phyloP scores from a whole-genome alignment of 1,139 yeast genomes.

The Suhomyces guaymorum region DNA sequence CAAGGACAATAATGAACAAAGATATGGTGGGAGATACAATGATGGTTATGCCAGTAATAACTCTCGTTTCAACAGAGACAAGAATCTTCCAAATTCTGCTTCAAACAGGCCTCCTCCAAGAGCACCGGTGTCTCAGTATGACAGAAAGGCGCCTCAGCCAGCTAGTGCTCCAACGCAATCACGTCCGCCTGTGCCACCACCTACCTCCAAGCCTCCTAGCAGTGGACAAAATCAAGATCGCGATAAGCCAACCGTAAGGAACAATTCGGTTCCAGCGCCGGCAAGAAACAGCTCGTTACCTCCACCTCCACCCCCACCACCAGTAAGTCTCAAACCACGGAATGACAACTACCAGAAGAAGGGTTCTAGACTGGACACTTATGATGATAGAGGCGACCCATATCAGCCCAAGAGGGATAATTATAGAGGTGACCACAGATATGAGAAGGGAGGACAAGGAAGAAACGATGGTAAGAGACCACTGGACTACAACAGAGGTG shows the following conservation, averaged over 20 bases:
- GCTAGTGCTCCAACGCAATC: too few species aligned
- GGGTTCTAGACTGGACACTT: conserved; percentile 2
- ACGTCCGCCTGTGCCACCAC: conserved; percentile 9
- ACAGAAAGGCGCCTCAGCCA: too few species aligned
- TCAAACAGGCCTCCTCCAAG: conserved; percentile 5
- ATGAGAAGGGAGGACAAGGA: conserved; percentile 8
- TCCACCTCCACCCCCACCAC: conserved; percentile 29
- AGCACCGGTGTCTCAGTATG: conserved; percentile 4
- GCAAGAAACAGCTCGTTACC: conserved; percentile 16
- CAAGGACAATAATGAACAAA: conserved; percentile 5
- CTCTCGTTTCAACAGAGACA: conserved; percentile 6
- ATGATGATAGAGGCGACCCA: conserved; percentile 10
- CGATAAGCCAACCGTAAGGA: too few species aligned
- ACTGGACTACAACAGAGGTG: conserved; percentile 29
- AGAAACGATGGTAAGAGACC: conserved; percentile 32
- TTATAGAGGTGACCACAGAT: conserved; percentile 11
- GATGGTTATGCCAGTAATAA: conserved; percentile 5
- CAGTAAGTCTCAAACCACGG: conserved; percentile 17
- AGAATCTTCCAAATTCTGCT: conserved; percentile 1
- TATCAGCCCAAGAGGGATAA: conserved; percentile 10
- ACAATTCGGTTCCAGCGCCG: too few species aligned
- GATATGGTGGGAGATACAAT: conserved; percentile 10
- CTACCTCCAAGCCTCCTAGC: conserved; percentile 8
- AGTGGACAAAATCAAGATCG: too few species aligned
- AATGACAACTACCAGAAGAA: conserved; percentile 8